Base-by-base conservation (phyloP, 495 filamentous ascomycete species). In the Tuber indicum region DNA sequence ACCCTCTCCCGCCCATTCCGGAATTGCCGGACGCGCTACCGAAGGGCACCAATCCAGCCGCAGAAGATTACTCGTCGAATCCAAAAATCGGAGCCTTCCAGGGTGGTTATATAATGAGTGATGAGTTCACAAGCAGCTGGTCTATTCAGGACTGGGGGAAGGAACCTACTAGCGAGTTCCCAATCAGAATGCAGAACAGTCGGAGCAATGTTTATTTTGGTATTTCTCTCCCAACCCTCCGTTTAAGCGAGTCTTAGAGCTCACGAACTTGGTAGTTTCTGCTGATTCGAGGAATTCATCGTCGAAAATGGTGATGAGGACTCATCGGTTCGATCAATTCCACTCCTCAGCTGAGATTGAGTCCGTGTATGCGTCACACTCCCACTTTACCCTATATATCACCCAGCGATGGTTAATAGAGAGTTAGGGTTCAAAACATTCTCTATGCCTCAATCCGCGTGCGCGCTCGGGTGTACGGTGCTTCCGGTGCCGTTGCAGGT, bases 401-500 rank as follows among this genome's bases (percentile, higher is more conserved):
- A 23, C 39, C 32, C n/a, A 45, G 46, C 73, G 70, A 32, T 17
- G 0, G 46, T 21, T 71, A 17, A 74, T 76, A 71, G 19, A 21
- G 17, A 43, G 45, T 71, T 43, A 82, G 81, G 17, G 73, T 78
- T 32, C 81, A 77, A 21, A 81, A 82, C 47, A 19, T 84, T 36
- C 47, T 83, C 32, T 77, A 82, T 44, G 82, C 82, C 41, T 84
- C 83, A 12, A 45, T 83, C 71, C 90, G 92, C 36, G 88, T 94
- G 80, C 86, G 88, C 32, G 87, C 87, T 12, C 86, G 88, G 43
- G 88, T 88, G 10, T 71, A 84, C 6, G 89, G 89, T 2, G 84
- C 86, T 0, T 83, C 84, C 0, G 91, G 91, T 71, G 91, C 90
- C 44, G 90, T 91, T 72, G 90, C 90, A 0, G 91, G 91, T 49